phyloP scores from a whole-genome alignment of 805 yeast genomes.

The Starmera caribaea region DNA sequence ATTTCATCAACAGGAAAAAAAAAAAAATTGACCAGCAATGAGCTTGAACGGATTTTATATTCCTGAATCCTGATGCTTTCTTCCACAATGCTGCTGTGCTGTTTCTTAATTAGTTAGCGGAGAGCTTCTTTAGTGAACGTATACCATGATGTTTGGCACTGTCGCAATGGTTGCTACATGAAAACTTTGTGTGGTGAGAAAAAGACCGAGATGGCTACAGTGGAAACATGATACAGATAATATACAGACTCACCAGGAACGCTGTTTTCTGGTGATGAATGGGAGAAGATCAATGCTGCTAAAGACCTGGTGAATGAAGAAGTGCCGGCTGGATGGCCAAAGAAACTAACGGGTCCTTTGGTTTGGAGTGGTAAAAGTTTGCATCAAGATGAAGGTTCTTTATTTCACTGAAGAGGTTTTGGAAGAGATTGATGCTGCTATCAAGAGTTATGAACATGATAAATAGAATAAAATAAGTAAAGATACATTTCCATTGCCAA shows the following conservation, averaged over 20 bases:
- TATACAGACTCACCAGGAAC: slow-evolving; percentile 2
- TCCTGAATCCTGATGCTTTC: too few species aligned
- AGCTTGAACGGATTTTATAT: background rate
- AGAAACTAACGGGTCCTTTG: slow-evolving; percentile 1
- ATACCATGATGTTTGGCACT: too few species aligned
- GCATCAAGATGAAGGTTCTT: background rate
- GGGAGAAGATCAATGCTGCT: background rate
- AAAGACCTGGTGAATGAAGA: background rate
- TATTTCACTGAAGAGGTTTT: background rate
- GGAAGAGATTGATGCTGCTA: slow-evolving; percentile 1
- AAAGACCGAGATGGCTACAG: slow-evolving; percentile 2
- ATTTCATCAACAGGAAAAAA: too few species aligned
- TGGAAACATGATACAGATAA: slow-evolving; percentile 1
- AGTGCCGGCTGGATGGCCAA: slow-evolving; percentile 1
- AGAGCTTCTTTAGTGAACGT: too few species aligned
- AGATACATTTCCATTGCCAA: slow-evolving; percentile 1
- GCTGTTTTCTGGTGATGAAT: slow-evolving; percentile 1
- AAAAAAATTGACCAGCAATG: background rate
- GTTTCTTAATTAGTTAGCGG: too few species aligned
- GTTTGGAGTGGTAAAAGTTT: slow-evolving; percentile 1
- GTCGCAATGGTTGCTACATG: too few species aligned
- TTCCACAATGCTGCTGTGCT: too few species aligned
- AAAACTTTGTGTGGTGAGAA: too few species aligned
- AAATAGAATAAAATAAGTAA: background rate
- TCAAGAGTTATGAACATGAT: background rate